A percentile compares a stretch with the other conserved stretches of the same genome.
phyloP scores from a whole-genome alignment of 2,329 filamentous ascomycete genomes.

The Pseudocercospora crystallina region DNA sequence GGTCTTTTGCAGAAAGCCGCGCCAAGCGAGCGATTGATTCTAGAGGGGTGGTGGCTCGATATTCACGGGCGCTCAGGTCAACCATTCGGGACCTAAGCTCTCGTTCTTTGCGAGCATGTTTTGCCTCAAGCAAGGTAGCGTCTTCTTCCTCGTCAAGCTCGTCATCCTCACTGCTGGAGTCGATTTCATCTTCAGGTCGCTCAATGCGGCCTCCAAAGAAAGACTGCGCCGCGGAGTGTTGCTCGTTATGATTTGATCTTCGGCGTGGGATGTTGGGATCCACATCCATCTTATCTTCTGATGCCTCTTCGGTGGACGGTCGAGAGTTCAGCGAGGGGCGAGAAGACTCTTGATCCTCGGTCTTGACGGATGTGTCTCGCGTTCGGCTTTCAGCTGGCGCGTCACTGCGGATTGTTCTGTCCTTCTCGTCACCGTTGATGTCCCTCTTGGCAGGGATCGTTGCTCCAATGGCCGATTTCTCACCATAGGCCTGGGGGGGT shows the following conservation, averaged over 20 bases:
- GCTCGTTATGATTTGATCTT: constrained; percentile 17
- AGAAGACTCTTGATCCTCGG: constrained; percentile 12
- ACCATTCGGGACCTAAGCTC: constrained; percentile 44
- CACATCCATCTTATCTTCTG: constrained; percentile 29
- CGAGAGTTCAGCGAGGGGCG: constrained; percentile 4
- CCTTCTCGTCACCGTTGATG: constrained; percentile 43
- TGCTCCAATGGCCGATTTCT: constrained; percentile 16
- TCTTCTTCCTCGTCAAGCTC: constrained; percentile 50
- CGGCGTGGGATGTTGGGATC: constrained; percentile 20
- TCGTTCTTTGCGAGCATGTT: constrained; percentile 47
- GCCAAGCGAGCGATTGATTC: constrained; percentile 45
- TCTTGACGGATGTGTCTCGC: constrained; percentile 13
- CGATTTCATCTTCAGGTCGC: constrained; percentile 26
- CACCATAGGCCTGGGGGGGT: constrained; percentile 25
- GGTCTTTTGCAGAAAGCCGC: constrained; percentile 36
- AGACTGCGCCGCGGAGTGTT: constrained; percentile 32
- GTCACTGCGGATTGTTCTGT: constrained; percentile 8
- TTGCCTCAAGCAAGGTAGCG: constrained; percentile 47
- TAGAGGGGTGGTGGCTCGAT: constrained; percentile 45
- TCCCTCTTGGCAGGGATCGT: constrained; percentile 48
- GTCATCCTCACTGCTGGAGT: constrained; percentile 46
- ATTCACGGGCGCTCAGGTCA: constrained; percentile 43
- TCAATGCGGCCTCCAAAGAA: constrained; percentile 34
- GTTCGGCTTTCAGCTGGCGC: background rate
- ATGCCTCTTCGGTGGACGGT: constrained; percentile 1